Evolutionary conservation across 2,329 filamentous ascomycete species (phyloP).

Genomic region (Alternaria triticimaculans): DNA sequence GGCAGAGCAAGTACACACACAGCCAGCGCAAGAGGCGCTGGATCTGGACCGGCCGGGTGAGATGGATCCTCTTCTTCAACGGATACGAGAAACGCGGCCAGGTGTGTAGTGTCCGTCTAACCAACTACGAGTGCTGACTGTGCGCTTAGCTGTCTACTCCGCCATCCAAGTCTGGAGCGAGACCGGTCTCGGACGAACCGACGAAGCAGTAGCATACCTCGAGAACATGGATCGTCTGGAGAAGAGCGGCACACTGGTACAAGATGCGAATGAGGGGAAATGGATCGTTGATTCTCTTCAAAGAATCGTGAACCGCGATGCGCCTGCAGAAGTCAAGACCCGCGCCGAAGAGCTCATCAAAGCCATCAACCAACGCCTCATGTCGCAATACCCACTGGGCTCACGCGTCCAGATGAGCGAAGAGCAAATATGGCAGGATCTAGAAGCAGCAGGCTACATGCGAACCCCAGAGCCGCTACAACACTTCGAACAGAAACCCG

Average conservation of each 20-base stretch:
- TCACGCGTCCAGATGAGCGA: constrained; percentile 27
- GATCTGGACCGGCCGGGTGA: constrained; percentile 32
- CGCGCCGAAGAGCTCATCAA: constrained; percentile 37
- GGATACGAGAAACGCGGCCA: constrained; percentile 43
- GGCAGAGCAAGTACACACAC: constrained; percentile 21
- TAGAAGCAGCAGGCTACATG: constrained; percentile 41
- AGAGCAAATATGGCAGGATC: constrained; percentile 38
- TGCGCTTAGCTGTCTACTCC: constrained; percentile 36
- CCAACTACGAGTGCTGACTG: constrained; percentile 21
- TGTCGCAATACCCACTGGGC: constrained; percentile 44
- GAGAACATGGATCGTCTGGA: constrained; percentile 36
- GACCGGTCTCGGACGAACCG: constrained; percentile 35
- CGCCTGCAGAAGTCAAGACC: constrained; percentile 32
- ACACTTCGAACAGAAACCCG: constrained; percentile 30
- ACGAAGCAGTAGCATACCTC: constrained; percentile 35
- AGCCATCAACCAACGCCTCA: constrained; percentile 44
- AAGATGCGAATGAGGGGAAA: constrained; percentile 41
- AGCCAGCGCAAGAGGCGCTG: constrained; percentile 22
- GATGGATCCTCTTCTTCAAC: constrained; percentile 40
- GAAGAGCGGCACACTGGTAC: constrained; percentile 28
- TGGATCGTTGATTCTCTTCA: constrained; percentile 44
- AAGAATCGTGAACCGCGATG: constrained; percentile 33
- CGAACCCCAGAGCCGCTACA: constrained; percentile 23
- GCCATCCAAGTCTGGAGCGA: constrained; percentile 44
- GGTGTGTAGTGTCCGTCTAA: constrained; percentile 35